Percentiles rank a stretch among this genome's conserved stretches.
phyloP scores from a whole-genome alignment of 371 early-diverging fungal genomes.

The Rhizomucor miehei region DNA sequence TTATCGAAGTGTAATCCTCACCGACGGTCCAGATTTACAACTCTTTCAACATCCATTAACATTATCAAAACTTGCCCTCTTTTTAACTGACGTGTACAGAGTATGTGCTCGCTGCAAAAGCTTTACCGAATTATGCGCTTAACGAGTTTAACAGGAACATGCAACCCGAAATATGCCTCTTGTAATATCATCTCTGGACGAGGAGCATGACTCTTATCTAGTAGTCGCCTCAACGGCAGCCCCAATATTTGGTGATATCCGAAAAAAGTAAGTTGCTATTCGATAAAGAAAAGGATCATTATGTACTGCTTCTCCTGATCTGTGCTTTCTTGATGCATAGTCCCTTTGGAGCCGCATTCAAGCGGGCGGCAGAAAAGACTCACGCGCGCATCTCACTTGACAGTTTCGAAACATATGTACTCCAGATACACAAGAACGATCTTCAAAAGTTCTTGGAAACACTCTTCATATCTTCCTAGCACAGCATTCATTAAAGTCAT shows the following conservation, averaged over 20 bases:
- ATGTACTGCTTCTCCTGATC: not conserved
- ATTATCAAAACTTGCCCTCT: constrained; percentile 70
- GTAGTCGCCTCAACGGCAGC: constrained; percentile 69
- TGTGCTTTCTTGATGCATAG: constrained; percentile 27
- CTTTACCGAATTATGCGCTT: not conserved
- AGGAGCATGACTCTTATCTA: constrained; percentile 57
- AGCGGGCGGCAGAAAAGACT: constrained; percentile 58
- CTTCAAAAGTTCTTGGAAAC: constrained; percentile 56
- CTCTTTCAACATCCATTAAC: constrained; percentile 63
- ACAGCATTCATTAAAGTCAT: not conserved
- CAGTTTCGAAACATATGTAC: constrained; percentile 65
- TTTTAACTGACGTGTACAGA: constrained; percentile 74
- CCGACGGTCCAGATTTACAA: constrained; percentile 51
- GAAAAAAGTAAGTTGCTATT: constrained; percentile 70
- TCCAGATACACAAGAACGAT: constrained; percentile 65
- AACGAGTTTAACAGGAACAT: constrained; percentile 43
- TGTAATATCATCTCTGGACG: constrained; percentile 64
- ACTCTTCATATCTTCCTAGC: constrained; percentile 3
- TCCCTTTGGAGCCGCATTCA: constrained; percentile 71
- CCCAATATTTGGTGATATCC: constrained; percentile 56
- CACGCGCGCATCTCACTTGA: constrained; percentile 58
- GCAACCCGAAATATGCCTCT: constrained; percentile 56
- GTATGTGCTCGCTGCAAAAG: constrained; percentile 35
- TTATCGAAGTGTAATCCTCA: constrained; percentile 72
- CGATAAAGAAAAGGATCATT: not conserved